A percentile compares a stretch with the other conserved stretches of the same genome.
Conservation (phyloP, 805 yeast genomes). For the Vanderwaltozyma tropicalis region DNA sequence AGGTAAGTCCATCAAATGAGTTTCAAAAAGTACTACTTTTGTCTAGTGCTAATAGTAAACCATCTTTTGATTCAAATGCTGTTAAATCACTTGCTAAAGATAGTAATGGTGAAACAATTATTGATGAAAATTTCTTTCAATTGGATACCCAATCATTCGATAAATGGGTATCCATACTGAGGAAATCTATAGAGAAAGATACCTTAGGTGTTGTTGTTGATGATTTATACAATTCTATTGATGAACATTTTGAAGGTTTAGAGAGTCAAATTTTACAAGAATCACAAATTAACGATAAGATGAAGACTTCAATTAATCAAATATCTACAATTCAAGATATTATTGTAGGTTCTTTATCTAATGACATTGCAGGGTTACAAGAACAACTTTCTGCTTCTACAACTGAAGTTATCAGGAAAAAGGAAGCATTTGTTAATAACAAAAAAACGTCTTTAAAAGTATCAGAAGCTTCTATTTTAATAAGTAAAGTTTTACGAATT, state of each 20-base stretch:
- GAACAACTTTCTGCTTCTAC: constrained; percentile 55
- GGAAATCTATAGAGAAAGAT: constrained; percentile 20
- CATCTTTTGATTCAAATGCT: background rate
- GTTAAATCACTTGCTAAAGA: constrained; percentile 1
- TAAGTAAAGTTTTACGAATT: constrained; percentile 67
- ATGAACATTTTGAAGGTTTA: constrained; percentile 26
- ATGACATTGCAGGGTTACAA: constrained; percentile 48
- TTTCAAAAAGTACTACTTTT: constrained; percentile 23
- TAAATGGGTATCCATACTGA: constrained; percentile 27
- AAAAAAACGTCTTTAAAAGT: constrained; percentile 60
- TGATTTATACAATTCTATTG: constrained; percentile 24
- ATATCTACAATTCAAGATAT: constrained; percentile 51
- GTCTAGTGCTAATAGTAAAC: constrained; percentile 4
- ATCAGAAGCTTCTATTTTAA: constrained; percentile 57
- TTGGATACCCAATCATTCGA: constrained; percentile 23
- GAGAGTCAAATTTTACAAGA: constrained; percentile 26
- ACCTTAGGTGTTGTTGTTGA: constrained; percentile 18
- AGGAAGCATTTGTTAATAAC: constrained; percentile 46
- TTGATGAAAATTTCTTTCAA: constrained; percentile 16
- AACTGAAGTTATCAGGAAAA: constrained; percentile 48
- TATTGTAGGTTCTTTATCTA: constrained; percentile 43
- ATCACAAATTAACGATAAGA: constrained; percentile 26
- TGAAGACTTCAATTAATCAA: constrained; percentile 43
- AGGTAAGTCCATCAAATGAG: constrained; percentile 18
- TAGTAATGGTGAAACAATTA: background rate